Percentiles rank a stretch among this genome's conserved stretches.
Evolutionary conservation across 495 filamentous ascomycete genomes (phyloP).

Genomic region (Xylaria telfairii): DNA sequence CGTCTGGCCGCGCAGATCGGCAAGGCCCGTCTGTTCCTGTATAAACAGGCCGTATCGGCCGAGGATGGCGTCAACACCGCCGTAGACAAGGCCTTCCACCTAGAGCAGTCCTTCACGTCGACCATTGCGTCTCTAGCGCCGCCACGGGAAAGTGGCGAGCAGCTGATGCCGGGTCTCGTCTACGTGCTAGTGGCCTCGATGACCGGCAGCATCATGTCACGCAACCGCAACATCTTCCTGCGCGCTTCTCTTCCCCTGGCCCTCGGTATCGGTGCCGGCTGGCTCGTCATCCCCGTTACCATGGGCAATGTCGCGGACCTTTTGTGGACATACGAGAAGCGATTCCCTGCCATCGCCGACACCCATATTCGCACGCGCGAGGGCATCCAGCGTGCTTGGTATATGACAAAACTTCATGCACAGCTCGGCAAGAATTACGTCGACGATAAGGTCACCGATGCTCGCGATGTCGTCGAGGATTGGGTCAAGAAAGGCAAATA

Average conservation of each 20-base stretch:
- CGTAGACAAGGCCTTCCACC: constrained; percentile 74
- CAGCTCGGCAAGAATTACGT: constrained; percentile 72
- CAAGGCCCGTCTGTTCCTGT: constrained; percentile 78
- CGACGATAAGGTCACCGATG: constrained; percentile 75
- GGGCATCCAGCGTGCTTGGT: constrained; percentile 69
- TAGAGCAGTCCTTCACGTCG: constrained; percentile 83
- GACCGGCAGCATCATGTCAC: constrained; percentile 85
- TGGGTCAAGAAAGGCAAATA: constrained; percentile 90
- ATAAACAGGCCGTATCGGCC: constrained; percentile 70
- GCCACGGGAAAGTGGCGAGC: constrained; percentile 78
- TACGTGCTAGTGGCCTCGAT: constrained; percentile 93
- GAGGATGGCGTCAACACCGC: constrained; percentile 80
- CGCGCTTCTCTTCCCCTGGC: constrained; percentile 72
- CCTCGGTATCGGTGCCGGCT: constrained; percentile 75
- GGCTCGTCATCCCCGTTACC: constrained; percentile 75
- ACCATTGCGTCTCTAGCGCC: constrained; percentile 89
- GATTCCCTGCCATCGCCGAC: constrained; percentile 77
- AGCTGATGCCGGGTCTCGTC: constrained; percentile 80
- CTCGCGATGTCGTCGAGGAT: constrained; percentile 76
- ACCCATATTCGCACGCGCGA: constrained; percentile 72
- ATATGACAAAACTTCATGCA: constrained; percentile 73
- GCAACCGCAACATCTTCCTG: constrained; percentile 83
- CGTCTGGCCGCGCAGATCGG: constrained; percentile 85
- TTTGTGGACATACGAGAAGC: constrained; percentile 88
- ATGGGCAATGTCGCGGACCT: constrained; percentile 85